A percentile compares a stretch with the other conserved stretches of the same genome.
Conservation (phyloP, 768 basidiomycete species). For the Amylocystis lapponica region DNA sequence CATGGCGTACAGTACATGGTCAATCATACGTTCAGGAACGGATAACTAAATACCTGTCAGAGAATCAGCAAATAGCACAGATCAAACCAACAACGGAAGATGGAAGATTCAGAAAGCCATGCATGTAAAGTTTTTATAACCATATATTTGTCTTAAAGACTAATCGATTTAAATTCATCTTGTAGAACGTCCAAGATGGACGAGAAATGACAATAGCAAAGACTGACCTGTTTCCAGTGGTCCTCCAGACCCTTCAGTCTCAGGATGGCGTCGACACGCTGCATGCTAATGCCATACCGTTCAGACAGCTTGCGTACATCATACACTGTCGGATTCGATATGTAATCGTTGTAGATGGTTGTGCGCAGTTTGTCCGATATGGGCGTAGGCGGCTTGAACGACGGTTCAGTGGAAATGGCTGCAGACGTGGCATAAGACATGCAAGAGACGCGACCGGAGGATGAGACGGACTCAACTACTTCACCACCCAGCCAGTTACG, state of each 20-base stretch:
- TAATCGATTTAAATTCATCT: slow-evolving; percentile 79
- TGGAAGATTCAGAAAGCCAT: slow-evolving; percentile 32
- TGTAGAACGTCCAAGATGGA: slow-evolving; percentile 10
- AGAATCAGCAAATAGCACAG: slow-evolving; percentile 15
- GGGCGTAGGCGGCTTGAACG: slow-evolving; percentile 77
- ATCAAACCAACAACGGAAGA: slow-evolving; percentile 6
- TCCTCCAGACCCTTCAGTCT: slow-evolving; percentile 75
- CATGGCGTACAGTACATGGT: slow-evolving; percentile 8
- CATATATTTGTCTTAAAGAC: slow-evolving; percentile 84
- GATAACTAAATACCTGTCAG: slow-evolving; percentile 16
- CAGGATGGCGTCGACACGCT: slow-evolving; percentile 79
- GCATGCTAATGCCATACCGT: slow-evolving; percentile 60
- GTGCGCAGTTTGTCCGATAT: slow-evolving; percentile 57
- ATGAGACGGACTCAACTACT: slow-evolving; percentile 42
- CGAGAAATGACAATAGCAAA: slow-evolving; percentile 4
- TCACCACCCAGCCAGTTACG: slow-evolving; percentile 58
- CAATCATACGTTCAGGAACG: slow-evolving; percentile 9
- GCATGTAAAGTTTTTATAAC: slow-evolving; percentile 50
- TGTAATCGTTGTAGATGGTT: slow-evolving; percentile 54
- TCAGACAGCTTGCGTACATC: slow-evolving; percentile 56
- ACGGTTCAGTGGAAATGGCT: slow-evolving; percentile 87
- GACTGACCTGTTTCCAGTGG: slow-evolving; percentile 65
- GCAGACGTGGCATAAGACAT: slow-evolving; percentile 5
- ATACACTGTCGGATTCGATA: slow-evolving; percentile 50
- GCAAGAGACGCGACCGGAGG: slow-evolving; percentile 1